Base-by-base conservation (phyloP, 768 basidiomycete genomes). In the Leccinum fibrillosum region DNA sequence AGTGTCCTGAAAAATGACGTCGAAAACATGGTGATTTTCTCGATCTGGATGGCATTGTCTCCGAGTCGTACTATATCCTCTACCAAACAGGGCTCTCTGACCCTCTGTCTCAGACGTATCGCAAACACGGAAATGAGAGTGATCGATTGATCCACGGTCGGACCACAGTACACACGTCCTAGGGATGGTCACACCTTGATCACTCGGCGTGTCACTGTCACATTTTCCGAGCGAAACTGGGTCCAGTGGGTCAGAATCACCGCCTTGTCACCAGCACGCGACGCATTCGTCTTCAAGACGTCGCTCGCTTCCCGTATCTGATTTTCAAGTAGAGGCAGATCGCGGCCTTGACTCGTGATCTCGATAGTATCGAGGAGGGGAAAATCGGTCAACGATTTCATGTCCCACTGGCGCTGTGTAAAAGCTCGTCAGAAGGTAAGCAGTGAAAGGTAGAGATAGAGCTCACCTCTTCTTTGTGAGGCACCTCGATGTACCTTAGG, bases 321-420 rank as follows among this genome's bases (percentile, higher is more conserved):
- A 21, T 23, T 25, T 28, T 11, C 19, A 45, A 4, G 52, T 47
- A 3, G n/a, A 5, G 28, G 7, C 7, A 15, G 50, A 5, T 50
- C 32, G 11, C 23, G n/a, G 11, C 6, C n/a, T 37, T 28, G 2
- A 7, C 35, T 4, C 1, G 21, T 8, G 26, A 58, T 53, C 35
- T 58, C 53, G 42, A 67, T 56, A 7, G 56, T 56, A 4, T 52
- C 34, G 26, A 64, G 54, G 17, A 53, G 19, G 19, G 50, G 13
- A 35, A 57, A 51, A 23, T 5, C 17, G 4, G 47, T 4, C 11
- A 49, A 37, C 2, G 23, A 2, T 17, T 19, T 26, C 15, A 25
- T 23, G 11, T 39, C 37, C 25, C 10, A 5, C 48, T 12, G 32
- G 12, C 32, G 32, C 32, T 32, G 13, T 5, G 15, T 1, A 30